Evolutionary conservation across 78 protist species (phyloP).

Genomic region (Creolimax fragrantissima): DNA sequence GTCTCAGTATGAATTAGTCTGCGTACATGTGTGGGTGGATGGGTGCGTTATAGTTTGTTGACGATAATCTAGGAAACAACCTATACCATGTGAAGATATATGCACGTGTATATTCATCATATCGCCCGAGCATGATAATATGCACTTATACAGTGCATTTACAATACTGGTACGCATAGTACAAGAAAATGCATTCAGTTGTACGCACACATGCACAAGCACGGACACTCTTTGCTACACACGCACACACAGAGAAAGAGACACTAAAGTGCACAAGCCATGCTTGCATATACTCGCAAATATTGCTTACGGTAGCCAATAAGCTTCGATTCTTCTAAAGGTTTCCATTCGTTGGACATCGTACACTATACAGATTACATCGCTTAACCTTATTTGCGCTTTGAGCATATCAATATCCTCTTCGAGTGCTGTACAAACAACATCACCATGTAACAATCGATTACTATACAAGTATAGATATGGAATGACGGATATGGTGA

Average conservation of each 20-base stretch:
- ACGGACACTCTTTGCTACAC: not conserved
- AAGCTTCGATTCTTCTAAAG: not conserved
- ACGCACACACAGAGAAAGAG: not conserved
- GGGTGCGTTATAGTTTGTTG: not conserved
- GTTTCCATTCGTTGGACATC: not conserved
- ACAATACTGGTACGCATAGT: not conserved
- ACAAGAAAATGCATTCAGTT: not conserved
- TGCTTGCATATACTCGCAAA: too few relatives aligned
- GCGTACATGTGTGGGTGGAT: not conserved
- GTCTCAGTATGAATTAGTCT: not conserved
- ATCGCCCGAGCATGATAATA: not conserved
- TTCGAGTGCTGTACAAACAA: too few relatives aligned
- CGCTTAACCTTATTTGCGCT: not conserved
- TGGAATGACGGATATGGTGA: too few relatives aligned
- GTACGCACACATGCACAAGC: not conserved
- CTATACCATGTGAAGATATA: not conserved
- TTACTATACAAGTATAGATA: too few relatives aligned
- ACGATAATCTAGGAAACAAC: not conserved
- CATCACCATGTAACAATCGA: too few relatives aligned
- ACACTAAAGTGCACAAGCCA: not conserved
- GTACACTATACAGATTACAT: not conserved
- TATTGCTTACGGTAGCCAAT: slow-evolving; percentile 12
- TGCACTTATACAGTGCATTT: not conserved
- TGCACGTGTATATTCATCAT: not conserved
- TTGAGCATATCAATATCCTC: not conserved